Evolutionary conservation across 2,329 filamentous ascomycete species (phyloP).

Genomic region (Leptographium galeiforme): DNA sequence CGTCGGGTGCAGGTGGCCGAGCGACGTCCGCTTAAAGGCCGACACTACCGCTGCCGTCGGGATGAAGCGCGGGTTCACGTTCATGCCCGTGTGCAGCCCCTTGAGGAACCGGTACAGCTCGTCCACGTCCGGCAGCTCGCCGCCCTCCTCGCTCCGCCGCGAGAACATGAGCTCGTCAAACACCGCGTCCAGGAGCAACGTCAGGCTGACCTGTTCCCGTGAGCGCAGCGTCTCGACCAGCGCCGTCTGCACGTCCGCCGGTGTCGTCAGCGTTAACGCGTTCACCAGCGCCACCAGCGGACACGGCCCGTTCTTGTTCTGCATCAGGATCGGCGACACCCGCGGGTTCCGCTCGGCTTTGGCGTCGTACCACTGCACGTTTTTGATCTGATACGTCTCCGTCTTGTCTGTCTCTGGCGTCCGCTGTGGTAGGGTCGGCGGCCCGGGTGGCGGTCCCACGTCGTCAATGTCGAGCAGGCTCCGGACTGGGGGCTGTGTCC

Average conservation of each 20-base stretch:
- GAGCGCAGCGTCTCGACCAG: constrained; percentile 65
- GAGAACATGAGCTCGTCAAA: constrained; percentile 87
- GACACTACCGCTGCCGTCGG: constrained; percentile 35
- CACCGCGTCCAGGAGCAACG: constrained; percentile 72
- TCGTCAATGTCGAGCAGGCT: constrained; percentile 13
- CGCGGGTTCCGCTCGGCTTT: constrained; percentile 47
- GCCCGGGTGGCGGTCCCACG: constrained; percentile 5
- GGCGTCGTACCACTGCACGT: constrained; percentile 70
- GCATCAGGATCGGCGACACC: constrained; percentile 75
- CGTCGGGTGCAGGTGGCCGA: constrained; percentile 37
- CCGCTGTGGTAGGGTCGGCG: constrained; percentile 23
- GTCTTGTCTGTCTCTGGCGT: constrained; percentile 31
- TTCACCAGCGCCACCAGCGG: constrained; percentile 89
- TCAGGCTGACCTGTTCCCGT: constrained; percentile 78
- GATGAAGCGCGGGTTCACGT: constrained; percentile 85
- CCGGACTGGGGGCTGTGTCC: constrained; percentile 10
- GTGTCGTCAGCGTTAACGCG: constrained; percentile 72
- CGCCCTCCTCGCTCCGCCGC: constrained; percentile 47
- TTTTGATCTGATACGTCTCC: constrained; percentile 89
- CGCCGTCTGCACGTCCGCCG: constrained; percentile 50
- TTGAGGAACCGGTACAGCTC: constrained; percentile 82
- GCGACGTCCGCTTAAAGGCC: constrained; percentile 36
- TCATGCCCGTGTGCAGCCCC: constrained; percentile 90
- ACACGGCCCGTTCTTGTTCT: constrained; percentile 91
- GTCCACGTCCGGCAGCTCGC: constrained; percentile 66